Evolutionary conservation across 2,329 filamentous ascomycete species (phyloP), one percentile per base, ranked within the genome.

Genomic region (Aspergillus awamori): DNA sequence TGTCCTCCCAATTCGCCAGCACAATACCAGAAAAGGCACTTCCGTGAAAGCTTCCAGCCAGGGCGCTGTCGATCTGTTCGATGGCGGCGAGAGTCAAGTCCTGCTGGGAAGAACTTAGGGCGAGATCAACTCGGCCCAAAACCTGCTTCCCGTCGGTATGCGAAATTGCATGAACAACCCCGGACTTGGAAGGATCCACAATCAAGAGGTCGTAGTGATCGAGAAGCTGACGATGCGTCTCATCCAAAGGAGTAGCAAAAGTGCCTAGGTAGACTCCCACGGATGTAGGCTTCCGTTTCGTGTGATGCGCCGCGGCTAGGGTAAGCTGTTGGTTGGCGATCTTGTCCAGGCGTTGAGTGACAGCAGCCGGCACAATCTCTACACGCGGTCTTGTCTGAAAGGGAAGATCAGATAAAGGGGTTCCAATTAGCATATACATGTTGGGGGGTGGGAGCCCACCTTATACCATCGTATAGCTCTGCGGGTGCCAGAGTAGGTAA

Each of bases 221-320:
- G n/a, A 82, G 67, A 6, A 82, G 52, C n/a, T 62, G 66, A 20
- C 67, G 58, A 61, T 81, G 71, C 20, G 68, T 60, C 15, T 59
- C 54, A 3, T 73, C 76, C 5, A 72, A 70, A 4, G 75, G 74
- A 30, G 58, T 64, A 17, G 66, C 62, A 52, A 81, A 79, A 26
- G 63, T 61, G 13, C 80, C 80, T 6, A 82, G 70, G 63, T 79
- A 82, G 8, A 81, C 74, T 5, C 79, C 79, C 65, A 79, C 80
- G 3, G 76, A 77, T 15, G 67, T 65, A 1, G 75, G 72, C 58
- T 75, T 76, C 17, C 62, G 57, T 15, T 58, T 62, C 8, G 22
- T 54, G 3, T 58, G 30, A 26, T 58, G 63, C 10, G 59, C 52
- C 7, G 62, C 58, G 11, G 62, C 56, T 47, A 76, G 60, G 28